These are phyloP conservation scores for Dentipellis sp. DNA, from an alignment of 768 basidiomycete genomes.

Conservation along the genomic window DNA sequence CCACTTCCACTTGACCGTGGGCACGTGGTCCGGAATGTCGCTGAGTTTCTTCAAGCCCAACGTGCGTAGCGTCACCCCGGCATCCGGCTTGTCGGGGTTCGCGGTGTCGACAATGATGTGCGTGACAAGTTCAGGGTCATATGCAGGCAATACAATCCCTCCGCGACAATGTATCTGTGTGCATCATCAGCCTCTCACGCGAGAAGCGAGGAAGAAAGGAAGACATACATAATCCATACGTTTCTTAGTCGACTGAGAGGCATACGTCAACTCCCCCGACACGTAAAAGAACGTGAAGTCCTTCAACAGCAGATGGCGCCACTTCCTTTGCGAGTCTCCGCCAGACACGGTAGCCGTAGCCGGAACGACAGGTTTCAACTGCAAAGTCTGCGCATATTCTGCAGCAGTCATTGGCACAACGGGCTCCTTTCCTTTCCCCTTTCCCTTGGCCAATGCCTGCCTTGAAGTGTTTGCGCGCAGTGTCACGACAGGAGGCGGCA, in stretches of 20 bases:
- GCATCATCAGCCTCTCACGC: background rate
- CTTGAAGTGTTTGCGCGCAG: no score
- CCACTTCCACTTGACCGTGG: conserved; percentile 10
- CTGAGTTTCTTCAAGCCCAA: conserved; percentile 40
- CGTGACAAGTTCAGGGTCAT: conserved; percentile 47
- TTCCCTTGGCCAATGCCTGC: no score
- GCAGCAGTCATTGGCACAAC: conserved; percentile 6
- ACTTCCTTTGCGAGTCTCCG: no score
- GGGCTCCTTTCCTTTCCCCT: conserved; percentile 4
- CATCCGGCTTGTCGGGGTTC: conserved; percentile 8
- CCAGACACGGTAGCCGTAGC: background rate
- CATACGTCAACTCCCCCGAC: conserved; percentile 10
- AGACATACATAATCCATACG: conserved; percentile 8
- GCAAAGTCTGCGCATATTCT: conserved; percentile 9
- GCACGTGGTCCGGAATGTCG: conserved; percentile 39
- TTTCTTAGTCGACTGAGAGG: conserved; percentile 11
- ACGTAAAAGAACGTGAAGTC: conserved; percentile 10
- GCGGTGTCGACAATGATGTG: conserved; percentile 52
- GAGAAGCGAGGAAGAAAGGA: background rate
- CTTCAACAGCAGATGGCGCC: conserved; percentile 1
- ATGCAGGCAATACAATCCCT: conserved; percentile 49
- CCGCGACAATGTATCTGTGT: conserved; percentile 57
- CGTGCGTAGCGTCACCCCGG: conserved; percentile 22
- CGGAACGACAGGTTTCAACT: background rate
- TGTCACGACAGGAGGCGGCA: no score